Percentiles rank a stretch among this genome's conserved stretches.
phyloP scores from a whole-genome alignment of 2,329 filamentous ascomycete genomes.

The Calonectria henricotiae region DNA sequence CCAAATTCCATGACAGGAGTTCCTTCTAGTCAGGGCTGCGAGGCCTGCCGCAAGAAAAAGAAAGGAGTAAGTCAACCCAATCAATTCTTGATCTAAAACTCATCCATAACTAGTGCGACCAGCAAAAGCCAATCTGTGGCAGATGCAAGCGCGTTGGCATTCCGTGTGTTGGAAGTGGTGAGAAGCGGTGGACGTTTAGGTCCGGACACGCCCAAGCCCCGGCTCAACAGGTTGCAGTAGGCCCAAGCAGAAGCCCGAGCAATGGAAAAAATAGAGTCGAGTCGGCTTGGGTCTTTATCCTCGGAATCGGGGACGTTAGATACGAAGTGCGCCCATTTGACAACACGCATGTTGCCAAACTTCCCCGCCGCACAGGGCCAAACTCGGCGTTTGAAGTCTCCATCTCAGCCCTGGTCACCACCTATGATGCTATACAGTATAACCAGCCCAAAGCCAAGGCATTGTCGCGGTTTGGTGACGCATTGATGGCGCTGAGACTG shows the following conservation, averaged over 20 bases:
- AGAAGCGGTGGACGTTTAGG: slow-evolving; percentile 11
- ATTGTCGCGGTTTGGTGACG: neutral
- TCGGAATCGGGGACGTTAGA: slow-evolving; percentile 5
- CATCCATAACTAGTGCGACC: neutral
- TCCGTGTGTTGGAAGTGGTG: neutral
- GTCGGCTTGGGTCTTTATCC: slow-evolving; percentile 10
- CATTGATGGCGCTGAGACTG: neutral
- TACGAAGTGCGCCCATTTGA: slow-evolving; percentile 9
- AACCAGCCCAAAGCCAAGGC: neutral
- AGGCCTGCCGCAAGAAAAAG: neutral
- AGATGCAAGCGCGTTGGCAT: slow-evolving; percentile 10
- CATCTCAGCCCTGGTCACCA: neutral
- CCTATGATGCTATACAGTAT: slow-evolving; percentile 4
- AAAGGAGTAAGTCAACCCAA: neutral
- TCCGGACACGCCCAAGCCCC: neutral
- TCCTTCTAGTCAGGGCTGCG: neutral
- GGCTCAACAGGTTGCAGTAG: neutral
- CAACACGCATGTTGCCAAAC: neutral
- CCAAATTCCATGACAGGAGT: neutral
- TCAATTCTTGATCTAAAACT: neutral
- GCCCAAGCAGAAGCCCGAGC: neutral
- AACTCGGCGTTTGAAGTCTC: neutral
- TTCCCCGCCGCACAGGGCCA: neutral
- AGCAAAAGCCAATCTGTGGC: neutral
- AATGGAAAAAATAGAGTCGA: neutral